Evolutionary conservation across 192 early-diverging fungal species (phyloP).

Genomic region (Cladochytrium replicatum): DNA sequence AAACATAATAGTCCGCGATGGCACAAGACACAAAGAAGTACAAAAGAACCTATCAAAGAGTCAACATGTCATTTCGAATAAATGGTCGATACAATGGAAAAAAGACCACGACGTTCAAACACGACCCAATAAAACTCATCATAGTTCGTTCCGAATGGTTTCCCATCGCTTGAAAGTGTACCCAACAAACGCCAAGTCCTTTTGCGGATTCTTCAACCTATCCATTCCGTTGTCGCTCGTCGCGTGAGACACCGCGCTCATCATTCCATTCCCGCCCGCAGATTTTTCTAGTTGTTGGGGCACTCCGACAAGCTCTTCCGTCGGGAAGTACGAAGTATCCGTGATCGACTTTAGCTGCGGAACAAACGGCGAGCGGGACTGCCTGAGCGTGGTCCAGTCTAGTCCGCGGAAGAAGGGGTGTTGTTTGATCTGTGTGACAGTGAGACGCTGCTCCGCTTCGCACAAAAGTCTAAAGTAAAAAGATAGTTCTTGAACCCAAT

Average conservation of each 20-base stretch:
- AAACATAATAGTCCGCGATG: too few relatives aligned
- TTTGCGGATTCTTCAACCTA: conserved; percentile 43
- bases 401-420: conserved; percentile 95
- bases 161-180: conserved; percentile 95
- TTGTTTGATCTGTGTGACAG: conserved; percentile 70
- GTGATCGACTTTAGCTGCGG: conserved; percentile 88
- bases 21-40: too few relatives aligned
- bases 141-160: conserved; percentile 40
- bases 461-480: conserved; percentile 77
- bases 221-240: too few relatives aligned
- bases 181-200: conserved; percentile 95
- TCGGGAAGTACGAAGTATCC: conserved; percentile 97
- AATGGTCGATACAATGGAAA: too few relatives aligned
- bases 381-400: conserved; percentile 79
- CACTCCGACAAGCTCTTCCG: conserved; percentile 66
- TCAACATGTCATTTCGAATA: too few relatives aligned
- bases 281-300: conserved; percentile 30
- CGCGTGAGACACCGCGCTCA: conserved; percentile 75
- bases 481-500: background rate
- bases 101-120: too few relatives aligned
- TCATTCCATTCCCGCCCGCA: conserved; percentile 69
- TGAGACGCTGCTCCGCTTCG: conserved; percentile 75
- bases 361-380: conserved; percentile 77
- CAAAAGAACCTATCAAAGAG: too few relatives aligned
- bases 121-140: too few relatives aligned